phyloP scores from a whole-genome alignment of 805 yeast genomes.

The Ogataea philodendri region DNA sequence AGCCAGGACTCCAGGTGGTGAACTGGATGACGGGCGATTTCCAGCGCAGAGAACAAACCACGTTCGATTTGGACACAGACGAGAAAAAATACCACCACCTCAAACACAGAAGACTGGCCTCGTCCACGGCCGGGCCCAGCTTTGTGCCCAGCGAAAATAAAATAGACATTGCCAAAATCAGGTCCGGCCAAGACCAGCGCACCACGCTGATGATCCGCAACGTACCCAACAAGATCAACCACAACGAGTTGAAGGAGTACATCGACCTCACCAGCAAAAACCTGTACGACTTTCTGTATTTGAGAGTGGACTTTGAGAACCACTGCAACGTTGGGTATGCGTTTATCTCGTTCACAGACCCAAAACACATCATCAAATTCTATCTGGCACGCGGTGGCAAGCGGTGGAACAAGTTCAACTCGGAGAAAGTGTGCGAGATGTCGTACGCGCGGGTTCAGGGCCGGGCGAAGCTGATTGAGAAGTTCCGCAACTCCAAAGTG shows the following conservation, averaged over 20 bases:
- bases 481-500: slow-evolving; percentile 49
- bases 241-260: slow-evolving; percentile 43
- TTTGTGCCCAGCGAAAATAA: slow-evolving; percentile 34
- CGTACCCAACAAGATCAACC: slow-evolving; percentile 51
- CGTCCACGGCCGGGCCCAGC: slow-evolving; percentile 25
- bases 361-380: slow-evolving; percentile 43
- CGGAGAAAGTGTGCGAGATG: slow-evolving; percentile 50
- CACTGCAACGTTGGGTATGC: slow-evolving; percentile 58
- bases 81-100: slow-evolving; percentile 25
- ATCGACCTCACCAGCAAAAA: slow-evolving; percentile 44
- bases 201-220: slow-evolving; percentile 53
- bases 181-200: slow-evolving; percentile 42
- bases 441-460: slow-evolving; percentile 56
- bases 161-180: slow-evolving; percentile 41
- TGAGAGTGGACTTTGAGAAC: slow-evolving; percentile 51
- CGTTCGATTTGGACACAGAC: too few species aligned
- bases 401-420: slow-evolving; percentile 46
- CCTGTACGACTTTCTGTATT: slow-evolving; percentile 40
- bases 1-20: slow-evolving; percentile 11
- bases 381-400: slow-evolving; percentile 46
- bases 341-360: slow-evolving; percentile 46
- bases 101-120: slow-evolving; percentile 26
- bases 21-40: slow-evolving; percentile 21
- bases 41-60: slow-evolving; percentile 2
- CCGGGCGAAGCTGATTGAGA: slow-evolving; percentile 41